These are phyloP conservation scores for Kwoniella pini DNA, from an alignment of 768 basidiomycete genomes.

Conservation along the genomic window DNA sequence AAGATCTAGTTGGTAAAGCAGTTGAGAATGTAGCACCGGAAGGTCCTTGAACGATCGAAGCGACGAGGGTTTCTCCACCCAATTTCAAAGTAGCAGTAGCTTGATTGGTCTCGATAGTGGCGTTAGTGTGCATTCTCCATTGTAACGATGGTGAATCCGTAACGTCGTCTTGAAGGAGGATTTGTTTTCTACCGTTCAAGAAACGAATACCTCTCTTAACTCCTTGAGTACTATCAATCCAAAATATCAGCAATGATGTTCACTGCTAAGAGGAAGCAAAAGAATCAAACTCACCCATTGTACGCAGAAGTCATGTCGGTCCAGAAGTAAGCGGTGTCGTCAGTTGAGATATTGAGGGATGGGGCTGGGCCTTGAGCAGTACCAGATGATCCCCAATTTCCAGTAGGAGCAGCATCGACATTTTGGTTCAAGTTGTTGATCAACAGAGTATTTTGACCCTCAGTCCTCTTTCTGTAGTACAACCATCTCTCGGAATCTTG, in stretches of 20 bases:
- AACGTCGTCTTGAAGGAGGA: slow-evolving; percentile 92
- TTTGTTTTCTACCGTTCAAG: slow-evolving; percentile 79
- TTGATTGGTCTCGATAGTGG: slow-evolving; percentile 61
- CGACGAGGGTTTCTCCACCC: slow-evolving; percentile 66
- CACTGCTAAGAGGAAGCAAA: no score
- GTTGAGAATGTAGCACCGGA: slow-evolving; percentile 67
- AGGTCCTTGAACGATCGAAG: slow-evolving; percentile 69
- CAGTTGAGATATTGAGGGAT: slow-evolving; percentile 63
- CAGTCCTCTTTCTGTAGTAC: slow-evolving; percentile 95
- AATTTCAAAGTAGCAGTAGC: slow-evolving; percentile 75
- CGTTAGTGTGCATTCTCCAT: slow-evolving; percentile 97
- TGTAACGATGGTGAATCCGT: slow-evolving; percentile 59
- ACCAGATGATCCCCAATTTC: slow-evolving; percentile 61
- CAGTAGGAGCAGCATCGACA: slow-evolving; percentile 65
- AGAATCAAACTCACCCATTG: slow-evolving; percentile 34
- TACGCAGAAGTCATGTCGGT: slow-evolving; percentile 74
- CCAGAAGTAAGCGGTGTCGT: slow-evolving; percentile 79
- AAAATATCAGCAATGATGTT: slow-evolving; percentile 4
- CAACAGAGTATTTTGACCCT: slow-evolving; percentile 93
- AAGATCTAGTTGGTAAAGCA: slow-evolving; percentile 62
- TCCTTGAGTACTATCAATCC: slow-evolving; percentile 57
- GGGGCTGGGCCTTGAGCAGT: slow-evolving; percentile 79
- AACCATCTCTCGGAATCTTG: slow-evolving; percentile 76
- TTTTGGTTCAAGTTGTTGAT: slow-evolving; percentile 77
- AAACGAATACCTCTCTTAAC: slow-evolving; percentile 81